These are phyloP conservation scores for Quercus wislizeni DNA, from an alignment of 306 rosid species.

Conservation along the genomic window DNA sequence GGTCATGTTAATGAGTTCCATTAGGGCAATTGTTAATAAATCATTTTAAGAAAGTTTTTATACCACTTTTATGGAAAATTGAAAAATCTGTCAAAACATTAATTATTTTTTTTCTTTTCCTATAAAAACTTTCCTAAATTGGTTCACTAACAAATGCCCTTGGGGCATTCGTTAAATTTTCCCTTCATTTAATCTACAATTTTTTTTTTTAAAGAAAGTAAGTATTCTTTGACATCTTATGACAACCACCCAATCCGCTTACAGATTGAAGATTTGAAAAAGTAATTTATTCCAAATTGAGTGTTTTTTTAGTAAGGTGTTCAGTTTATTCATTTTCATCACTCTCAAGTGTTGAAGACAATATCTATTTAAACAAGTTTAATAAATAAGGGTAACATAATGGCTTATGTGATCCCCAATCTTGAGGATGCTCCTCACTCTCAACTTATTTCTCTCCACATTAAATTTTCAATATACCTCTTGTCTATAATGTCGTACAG, in stretches of 20 bases:
- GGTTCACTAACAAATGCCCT: too few relatives aligned
- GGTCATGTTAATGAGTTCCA: too few relatives aligned
- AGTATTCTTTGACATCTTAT: not conserved
- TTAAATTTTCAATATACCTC: not conserved
- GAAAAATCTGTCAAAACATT: too few relatives aligned
- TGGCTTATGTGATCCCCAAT: not conserved
- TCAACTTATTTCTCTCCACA: not conserved
- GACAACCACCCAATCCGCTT: not conserved
- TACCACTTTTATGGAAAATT: too few relatives aligned
- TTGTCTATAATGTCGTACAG: not conserved
- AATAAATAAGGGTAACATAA: not conserved
- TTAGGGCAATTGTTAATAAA: too few relatives aligned
- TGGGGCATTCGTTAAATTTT: too few relatives aligned
- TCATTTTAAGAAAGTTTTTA: too few relatives aligned
- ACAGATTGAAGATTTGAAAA: not conserved
- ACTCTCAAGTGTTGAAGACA: not conserved
- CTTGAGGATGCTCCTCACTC: not conserved
- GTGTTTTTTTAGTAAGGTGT: not conserved
- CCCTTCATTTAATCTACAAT: not conserved
- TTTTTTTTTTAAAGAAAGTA: not conserved
- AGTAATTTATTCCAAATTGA: not conserved
- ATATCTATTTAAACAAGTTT: not conserved
- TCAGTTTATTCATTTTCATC: not conserved
- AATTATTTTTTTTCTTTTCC: too few relatives aligned
- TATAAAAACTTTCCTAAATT: too few relatives aligned